Evolutionary conservation across 345 rosid genomes (phyloP).

Genomic region (Hibiscus syriacus): DNA sequence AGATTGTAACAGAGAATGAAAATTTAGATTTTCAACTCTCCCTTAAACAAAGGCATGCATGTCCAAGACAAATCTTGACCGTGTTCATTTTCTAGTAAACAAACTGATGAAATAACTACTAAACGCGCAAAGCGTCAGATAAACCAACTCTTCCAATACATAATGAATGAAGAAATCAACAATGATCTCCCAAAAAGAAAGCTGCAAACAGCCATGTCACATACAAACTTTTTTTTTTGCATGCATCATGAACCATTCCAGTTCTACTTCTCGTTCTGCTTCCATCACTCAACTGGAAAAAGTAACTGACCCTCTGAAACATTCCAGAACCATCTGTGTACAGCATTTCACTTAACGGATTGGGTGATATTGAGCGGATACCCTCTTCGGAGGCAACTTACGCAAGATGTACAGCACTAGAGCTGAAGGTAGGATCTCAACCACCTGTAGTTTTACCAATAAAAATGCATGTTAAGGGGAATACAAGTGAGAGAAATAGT

Average conservation of each 20-base stretch:
- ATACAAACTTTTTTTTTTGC: conserved; percentile 19
- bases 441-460: conserved; percentile 49
- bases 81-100: neutral
- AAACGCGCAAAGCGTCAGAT: neutral
- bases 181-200: conserved; percentile 9
- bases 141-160: conserved; percentile 5
- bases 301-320: conserved; percentile 3
- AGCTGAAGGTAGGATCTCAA: conserved; percentile 94
- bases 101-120: neutral
- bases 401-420: conserved; percentile 85
- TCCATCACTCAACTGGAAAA: conserved; percentile 7
- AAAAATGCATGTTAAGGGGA: conserved; percentile 1
- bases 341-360: conserved; percentile 39
- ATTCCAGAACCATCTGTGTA: neutral
- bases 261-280: conserved; percentile 14
- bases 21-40: too few species aligned
- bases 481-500: neutral
- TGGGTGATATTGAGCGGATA: conserved; percentile 90
- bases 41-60: neutral
- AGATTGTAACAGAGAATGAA: too few species aligned
- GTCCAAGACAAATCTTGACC: neutral
- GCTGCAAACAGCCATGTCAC: conserved; percentile 14
- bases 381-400: conserved; percentile 88
- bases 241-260: conserved; percentile 22
- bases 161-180: conserved; percentile 12